phyloP scores from a whole-genome alignment of 768 basidiomycete species.

The Fistulinella prunicolor region DNA sequence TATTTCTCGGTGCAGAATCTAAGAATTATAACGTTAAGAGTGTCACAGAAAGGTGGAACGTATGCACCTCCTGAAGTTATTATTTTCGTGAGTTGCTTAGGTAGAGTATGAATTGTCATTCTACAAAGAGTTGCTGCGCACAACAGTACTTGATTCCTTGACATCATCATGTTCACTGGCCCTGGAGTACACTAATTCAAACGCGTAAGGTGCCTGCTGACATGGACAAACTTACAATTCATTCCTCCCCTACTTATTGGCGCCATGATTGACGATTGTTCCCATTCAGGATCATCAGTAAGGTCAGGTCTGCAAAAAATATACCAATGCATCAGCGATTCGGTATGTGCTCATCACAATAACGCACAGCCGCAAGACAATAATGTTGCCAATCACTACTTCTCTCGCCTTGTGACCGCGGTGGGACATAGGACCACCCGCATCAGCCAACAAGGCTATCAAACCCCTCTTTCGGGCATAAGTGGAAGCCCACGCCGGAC shows the following conservation, averaged over 20 bases:
- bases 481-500: constrained; percentile 33
- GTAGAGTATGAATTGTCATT: constrained; percentile 45
- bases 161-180: constrained; percentile 51
- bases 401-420: constrained; percentile 35
- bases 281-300: constrained; percentile 49
- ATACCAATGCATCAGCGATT: neutral
- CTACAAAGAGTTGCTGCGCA: constrained; percentile 49
- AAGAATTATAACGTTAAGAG: constrained; percentile 21
- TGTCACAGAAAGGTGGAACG: neutral
- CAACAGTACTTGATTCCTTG: constrained; percentile 58
- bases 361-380: constrained; percentile 52
- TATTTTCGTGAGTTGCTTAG: constrained; percentile 28
- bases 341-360: neutral
- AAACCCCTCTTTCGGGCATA: constrained; percentile 35
- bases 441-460: constrained; percentile 48
- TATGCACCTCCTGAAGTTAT: constrained; percentile 18
- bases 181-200: constrained; percentile 38
- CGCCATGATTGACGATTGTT: constrained; percentile 44
- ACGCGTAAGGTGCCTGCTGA: neutral
- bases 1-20: constrained; percentile 27
- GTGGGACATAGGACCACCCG: constrained; percentile 40
- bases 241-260: constrained; percentile 41
- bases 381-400: constrained; percentile 45
- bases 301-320: constrained; percentile 47
- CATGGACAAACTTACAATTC: constrained; percentile 42